Percentiles rank a stretch among this genome's conserved stretches.
These are phyloP conservation scores for Nepenthes mirabilis DNA, from an alignment of 148 eudicot species.

Conservation along the genomic window DNA sequence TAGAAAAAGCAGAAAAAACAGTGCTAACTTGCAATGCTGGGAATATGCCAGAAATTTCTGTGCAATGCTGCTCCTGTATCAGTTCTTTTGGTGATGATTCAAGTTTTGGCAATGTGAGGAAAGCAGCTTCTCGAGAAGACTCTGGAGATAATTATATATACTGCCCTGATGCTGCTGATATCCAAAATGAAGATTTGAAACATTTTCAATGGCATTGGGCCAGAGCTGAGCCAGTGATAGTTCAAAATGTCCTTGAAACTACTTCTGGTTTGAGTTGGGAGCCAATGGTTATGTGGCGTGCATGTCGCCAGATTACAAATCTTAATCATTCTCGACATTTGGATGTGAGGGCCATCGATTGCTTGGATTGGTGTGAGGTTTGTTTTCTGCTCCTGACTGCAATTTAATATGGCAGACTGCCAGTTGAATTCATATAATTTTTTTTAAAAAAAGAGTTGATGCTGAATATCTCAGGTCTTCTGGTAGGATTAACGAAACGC, in stretches of 20 bases:
- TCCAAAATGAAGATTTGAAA: slow-evolving; percentile 18
- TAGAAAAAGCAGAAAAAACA: slow-evolving; percentile 26
- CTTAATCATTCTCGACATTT: slow-evolving; percentile 12
- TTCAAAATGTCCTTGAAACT: slow-evolving; percentile 10
- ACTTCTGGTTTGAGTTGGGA: slow-evolving; percentile 26
- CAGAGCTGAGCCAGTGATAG: slow-evolving; percentile 19
- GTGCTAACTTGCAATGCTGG: not conserved
- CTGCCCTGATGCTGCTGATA: slow-evolving; percentile 35
- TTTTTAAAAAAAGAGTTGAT: not conserved
- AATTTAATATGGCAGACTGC: not conserved
- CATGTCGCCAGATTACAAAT: slow-evolving; percentile 14
- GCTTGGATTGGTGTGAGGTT: slow-evolving; percentile 60
- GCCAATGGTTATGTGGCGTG: slow-evolving; percentile 32
- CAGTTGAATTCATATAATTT: not conserved
- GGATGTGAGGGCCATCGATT: slow-evolving; percentile 36
- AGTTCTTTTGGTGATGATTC: not conserved
- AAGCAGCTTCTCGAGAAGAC: slow-evolving; percentile 34
- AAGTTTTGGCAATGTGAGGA: slow-evolving; percentile 8
- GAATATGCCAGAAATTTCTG: slow-evolving; percentile 6
- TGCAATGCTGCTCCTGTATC: slow-evolving; percentile 17
- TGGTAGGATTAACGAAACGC: no score
- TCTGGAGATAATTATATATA: slow-evolving; percentile 31
- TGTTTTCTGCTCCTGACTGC: slow-evolving; percentile 3
- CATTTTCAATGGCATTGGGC: slow-evolving; percentile 25
- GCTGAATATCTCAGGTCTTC: no score